Percentiles rank a stretch among this genome's conserved stretches.
phyloP scores from a whole-genome alignment of 176 grass and related monocot genomes.

The Microstegium vimineum region DNA sequence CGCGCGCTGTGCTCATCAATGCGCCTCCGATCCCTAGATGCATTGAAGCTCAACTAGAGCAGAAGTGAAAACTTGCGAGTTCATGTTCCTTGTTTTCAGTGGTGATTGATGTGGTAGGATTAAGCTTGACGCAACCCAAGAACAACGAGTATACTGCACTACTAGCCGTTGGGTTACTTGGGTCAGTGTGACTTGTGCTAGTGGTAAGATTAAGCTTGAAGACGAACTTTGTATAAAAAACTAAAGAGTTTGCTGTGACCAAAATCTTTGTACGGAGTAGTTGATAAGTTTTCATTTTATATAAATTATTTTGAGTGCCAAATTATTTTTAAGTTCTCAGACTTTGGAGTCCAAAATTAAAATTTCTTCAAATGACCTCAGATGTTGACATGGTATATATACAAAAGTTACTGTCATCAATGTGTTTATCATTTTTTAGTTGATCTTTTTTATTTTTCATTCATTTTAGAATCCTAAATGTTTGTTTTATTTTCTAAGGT shows the following conservation, averaged over 20 bases:
- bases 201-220: not conserved
- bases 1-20: not conserved
- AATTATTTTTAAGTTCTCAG: not conserved
- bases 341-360: no score
- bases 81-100: constrained; percentile 23
- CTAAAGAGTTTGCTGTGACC: no score
- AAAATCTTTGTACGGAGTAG: no score
- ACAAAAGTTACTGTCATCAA: no score
- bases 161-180: not conserved
- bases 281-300: not conserved
- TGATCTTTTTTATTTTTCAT: no score
- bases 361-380: not conserved
- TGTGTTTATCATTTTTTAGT: no score
- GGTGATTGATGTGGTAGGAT: not conserved
- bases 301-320: not conserved
- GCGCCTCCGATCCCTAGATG: constrained; percentile 32
- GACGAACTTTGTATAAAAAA: not conserved
- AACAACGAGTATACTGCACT: not conserved
- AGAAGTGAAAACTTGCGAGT: no score
- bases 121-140: constrained; percentile 20
- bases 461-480: no score
- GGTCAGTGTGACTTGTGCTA: not conserved
- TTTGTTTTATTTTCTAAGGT: no score
- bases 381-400: no score
- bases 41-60: not conserved